Evolutionary conservation across 192 early-diverging fungal species (phyloP).

Genomic region (Mycoemilia scoparia): DNA sequence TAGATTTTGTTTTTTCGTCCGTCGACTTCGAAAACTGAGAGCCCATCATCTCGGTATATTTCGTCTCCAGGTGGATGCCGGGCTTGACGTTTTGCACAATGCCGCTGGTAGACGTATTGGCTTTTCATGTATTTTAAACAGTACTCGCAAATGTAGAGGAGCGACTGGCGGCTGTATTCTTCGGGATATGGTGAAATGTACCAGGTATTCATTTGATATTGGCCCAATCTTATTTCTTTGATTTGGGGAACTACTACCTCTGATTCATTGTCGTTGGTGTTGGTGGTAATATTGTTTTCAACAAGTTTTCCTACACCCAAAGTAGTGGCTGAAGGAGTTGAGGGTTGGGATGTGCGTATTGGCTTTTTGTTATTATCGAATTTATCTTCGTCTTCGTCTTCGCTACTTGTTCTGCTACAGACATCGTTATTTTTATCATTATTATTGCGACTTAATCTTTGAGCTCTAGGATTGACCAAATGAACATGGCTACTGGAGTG

Average conservation of each 20-base stretch:
- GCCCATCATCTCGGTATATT: constrained; percentile 76
- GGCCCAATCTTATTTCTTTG: constrained; percentile 62
- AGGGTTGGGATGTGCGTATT: background rate
- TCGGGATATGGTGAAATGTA: constrained; percentile 91
- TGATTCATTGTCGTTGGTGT: background rate
- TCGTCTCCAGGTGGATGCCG: constrained; percentile 89
- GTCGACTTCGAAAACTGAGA: constrained; percentile 92
- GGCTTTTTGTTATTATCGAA: background rate
- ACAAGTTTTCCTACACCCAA: constrained; percentile 1
- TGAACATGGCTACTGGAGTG: too few species aligned
- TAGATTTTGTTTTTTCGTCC: constrained; percentile 95
- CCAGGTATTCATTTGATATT: constrained; percentile 79
- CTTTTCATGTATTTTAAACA: constrained; percentile 98
- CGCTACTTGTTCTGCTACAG: too few species aligned
- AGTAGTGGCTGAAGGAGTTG: background rate
- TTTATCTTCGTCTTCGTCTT: too few species aligned
- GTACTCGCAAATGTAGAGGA: constrained; percentile 85
- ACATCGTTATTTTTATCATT: too few species aligned
- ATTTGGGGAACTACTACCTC: constrained; percentile 25
- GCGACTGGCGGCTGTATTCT: constrained; percentile 70
- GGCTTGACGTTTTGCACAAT: constrained; percentile 66
- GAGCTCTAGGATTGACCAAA: too few species aligned
- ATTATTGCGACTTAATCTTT: too few species aligned
- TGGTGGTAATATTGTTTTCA: too few species aligned
- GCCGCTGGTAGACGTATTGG: constrained; percentile 56